A percentile compares a stretch with the other conserved stretches of the same genome.
Evolutionary conservation across 2,329 filamentous ascomycete genomes (phyloP).

Genomic region (Fragosphaeria purpurea): DNA sequence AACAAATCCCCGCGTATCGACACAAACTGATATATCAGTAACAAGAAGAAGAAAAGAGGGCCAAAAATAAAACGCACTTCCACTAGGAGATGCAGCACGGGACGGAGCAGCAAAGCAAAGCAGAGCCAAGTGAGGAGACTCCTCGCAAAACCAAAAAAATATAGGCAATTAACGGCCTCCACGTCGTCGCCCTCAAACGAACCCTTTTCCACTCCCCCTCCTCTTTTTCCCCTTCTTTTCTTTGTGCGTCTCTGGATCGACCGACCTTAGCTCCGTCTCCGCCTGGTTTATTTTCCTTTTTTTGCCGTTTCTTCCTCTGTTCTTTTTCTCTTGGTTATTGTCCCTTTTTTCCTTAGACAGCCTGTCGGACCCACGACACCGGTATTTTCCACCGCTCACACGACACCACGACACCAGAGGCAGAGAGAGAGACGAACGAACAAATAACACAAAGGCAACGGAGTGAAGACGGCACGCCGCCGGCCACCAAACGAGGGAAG

Average conservation of each 20-base stretch:
- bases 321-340: background rate
- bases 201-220: background rate
- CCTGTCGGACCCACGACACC: background rate
- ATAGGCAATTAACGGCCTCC: conserved; percentile 12
- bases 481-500: no score
- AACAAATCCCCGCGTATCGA: no score
- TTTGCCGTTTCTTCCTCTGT: background rate
- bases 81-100: background rate
- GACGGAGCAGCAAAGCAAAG: background rate
- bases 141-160: conserved; percentile 1
- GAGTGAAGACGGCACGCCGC: no score
- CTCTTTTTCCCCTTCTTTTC: background rate
- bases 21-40: no score
- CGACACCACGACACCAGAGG: conserved; percentile 4
- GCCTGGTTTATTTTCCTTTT: background rate
- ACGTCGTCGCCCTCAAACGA: conserved; percentile 6
- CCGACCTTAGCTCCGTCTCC: no score
- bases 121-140: background rate
- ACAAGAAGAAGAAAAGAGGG: no score
- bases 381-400: conserved; percentile 8
- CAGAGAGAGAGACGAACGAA: no score
- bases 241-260: no score
- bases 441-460: no score
- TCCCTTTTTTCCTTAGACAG: background rate
- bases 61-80: no score